Evolutionary conservation across 177 flowering plant genomes (phyloP).

Genomic region (Telopea speciosissima): DNA sequence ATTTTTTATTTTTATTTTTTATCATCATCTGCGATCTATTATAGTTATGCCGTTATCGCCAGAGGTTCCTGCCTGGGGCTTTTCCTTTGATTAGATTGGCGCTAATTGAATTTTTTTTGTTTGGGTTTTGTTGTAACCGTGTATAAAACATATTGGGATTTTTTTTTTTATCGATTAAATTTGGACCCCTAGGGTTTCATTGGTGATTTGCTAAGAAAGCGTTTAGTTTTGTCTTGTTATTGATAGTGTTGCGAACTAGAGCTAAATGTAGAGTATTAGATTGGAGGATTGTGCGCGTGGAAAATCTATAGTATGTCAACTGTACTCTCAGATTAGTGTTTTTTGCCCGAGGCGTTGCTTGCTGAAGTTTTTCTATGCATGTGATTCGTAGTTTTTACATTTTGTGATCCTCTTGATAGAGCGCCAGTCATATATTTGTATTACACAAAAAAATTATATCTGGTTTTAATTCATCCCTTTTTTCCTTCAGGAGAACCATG

Average conservation of each 20-base stretch:
- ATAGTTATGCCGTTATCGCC: too few species aligned
- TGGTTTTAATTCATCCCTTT: background rate
- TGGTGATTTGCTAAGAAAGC: background rate
- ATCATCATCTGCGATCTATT: too few species aligned
- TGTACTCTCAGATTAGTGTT: too few species aligned
- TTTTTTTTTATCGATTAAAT: background rate
- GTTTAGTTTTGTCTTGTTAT: background rate
- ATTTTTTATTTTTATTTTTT: background rate
- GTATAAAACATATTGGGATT: background rate
- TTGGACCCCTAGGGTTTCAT: background rate
- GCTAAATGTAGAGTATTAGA: too few species aligned
- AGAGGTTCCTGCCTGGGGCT: too few species aligned
- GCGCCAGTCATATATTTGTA: too few species aligned
- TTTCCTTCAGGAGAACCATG: constrained; percentile 45
- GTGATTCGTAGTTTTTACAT: too few species aligned
- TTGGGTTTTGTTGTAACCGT: too few species aligned
- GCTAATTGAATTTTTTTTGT: background rate
- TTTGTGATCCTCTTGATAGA: too few species aligned
- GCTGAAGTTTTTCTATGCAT: too few species aligned
- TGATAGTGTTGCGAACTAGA: background rate
- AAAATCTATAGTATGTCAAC: background rate
- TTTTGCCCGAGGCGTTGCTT: too few species aligned
- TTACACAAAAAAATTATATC: too few species aligned
- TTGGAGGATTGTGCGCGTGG: background rate
- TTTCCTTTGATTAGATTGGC: background rate